These are phyloP conservation scores for Calonectria ilicicola DNA, from an alignment of 2,329 filamentous ascomycete genomes.

Conservation along the genomic window DNA sequence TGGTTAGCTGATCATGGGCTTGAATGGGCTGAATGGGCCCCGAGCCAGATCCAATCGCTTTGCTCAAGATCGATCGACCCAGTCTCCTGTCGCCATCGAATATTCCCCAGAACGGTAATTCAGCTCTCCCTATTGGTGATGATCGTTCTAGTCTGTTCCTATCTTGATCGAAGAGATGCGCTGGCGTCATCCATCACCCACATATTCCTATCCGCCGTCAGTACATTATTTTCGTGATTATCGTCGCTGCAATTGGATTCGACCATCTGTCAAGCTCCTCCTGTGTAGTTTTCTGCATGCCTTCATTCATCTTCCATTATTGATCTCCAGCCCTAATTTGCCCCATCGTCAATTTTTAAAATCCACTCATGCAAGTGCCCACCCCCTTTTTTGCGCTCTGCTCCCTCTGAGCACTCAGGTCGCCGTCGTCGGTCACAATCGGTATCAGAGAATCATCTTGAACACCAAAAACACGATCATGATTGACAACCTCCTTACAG, in stretches of 20 bases:
- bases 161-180: not conserved
- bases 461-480: not conserved
- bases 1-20: slow-evolving; percentile 11
- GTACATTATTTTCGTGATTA: not conserved
- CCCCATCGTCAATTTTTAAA: not conserved
- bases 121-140: slow-evolving; percentile 7
- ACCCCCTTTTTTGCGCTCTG: not conserved
- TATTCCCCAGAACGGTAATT: slow-evolving; percentile 14
- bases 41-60: slow-evolving; percentile 18
- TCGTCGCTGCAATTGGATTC: not conserved
- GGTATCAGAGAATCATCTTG: not conserved
- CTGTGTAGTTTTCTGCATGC: not conserved
- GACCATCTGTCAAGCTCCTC: not conserved
- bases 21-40: not conserved
- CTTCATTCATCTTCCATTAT: not conserved
- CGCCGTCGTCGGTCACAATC: not conserved
- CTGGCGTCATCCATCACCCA: not conserved
- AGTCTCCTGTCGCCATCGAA: slow-evolving; percentile 2
- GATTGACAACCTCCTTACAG: not conserved
- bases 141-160: not conserved
- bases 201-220: not conserved
- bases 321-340: not conserved
- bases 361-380: not conserved
- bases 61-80: slow-evolving; percentile 22
- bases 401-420: not conserved